phyloP scores from a whole-genome alignment of 129 eudicot genomes.

The Centaurea solstitialis region DNA sequence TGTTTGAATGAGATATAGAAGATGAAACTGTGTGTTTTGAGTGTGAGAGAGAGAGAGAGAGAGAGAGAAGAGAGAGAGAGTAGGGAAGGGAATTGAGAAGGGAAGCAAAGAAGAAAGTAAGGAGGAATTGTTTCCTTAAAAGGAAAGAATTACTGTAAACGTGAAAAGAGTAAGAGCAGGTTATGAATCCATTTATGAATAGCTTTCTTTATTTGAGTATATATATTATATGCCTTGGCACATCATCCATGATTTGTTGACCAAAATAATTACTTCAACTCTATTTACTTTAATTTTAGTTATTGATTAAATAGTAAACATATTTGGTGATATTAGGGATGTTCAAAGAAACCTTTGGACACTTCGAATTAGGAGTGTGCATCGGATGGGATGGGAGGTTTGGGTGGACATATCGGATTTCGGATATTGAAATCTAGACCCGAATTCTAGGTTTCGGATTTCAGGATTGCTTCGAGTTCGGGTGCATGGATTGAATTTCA shows the following conservation, averaged over 20 bases:
- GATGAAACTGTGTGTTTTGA: constrained; percentile 13
- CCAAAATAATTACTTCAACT: constrained; percentile 3
- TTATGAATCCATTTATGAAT: constrained; percentile 29
- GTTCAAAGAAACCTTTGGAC: too few relatives aligned
- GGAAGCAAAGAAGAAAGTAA: constrained; percentile 18
- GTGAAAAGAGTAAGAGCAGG: constrained; percentile 49
- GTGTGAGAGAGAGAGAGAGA: neutral
- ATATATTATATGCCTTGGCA: neutral
- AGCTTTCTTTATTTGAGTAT: constrained; percentile 10
- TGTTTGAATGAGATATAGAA: constrained; percentile 14
- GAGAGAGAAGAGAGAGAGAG: constrained; percentile 2
- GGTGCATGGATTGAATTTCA: too few relatives aligned
- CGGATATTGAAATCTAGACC: too few relatives aligned
- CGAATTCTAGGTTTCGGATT: too few relatives aligned
- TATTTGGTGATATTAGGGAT: too few relatives aligned
- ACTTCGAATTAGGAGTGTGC: too few relatives aligned
- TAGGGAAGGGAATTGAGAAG: neutral
- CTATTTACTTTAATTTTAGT: neutral
- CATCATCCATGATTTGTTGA: constrained; percentile 20
- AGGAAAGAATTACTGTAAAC: constrained; percentile 47
- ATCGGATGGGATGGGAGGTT: too few relatives aligned
- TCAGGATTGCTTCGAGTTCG: too few relatives aligned
- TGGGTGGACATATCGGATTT: too few relatives aligned
- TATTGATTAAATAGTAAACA: too few relatives aligned
- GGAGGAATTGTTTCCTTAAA: constrained; percentile 39